These are phyloP conservation scores for Leccinum variicolor DNA, from an alignment of 768 basidiomycete species.

Conservation along the genomic window DNA sequence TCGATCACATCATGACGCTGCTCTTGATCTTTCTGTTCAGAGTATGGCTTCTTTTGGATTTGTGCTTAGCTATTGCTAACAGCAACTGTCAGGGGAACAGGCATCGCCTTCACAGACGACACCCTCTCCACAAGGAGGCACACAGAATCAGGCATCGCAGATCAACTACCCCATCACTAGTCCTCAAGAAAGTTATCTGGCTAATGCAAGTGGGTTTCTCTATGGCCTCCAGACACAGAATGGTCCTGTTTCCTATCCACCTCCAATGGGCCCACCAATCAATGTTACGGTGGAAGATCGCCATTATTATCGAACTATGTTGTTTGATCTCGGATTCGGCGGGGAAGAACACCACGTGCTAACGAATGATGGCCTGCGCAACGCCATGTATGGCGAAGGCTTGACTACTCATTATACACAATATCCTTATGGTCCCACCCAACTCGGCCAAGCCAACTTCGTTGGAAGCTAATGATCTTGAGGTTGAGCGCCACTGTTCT, in stretches of 20 bases:
- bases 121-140: constrained; percentile 19
- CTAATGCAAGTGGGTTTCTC: constrained; percentile 11
- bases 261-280: constrained; percentile 34
- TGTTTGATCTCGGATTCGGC: constrained; percentile 68
- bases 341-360: constrained; percentile 32
- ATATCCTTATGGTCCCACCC: constrained; percentile 28
- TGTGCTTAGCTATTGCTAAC: constrained; percentile 8
- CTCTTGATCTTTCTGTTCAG: constrained; percentile 56
- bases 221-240: constrained; percentile 13
- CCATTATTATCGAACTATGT: constrained; percentile 73
- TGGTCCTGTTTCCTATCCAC: constrained; percentile 17
- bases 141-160: constrained; percentile 10
- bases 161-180: constrained; percentile 15
- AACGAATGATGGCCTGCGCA: constrained; percentile 25
- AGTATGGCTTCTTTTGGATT: constrained; percentile 33
- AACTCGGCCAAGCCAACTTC: constrained; percentile 24
- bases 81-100: constrained; percentile 17
- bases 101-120: constrained; percentile 20
- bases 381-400: constrained; percentile 29
- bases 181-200: constrained; percentile 19
- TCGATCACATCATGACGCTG: constrained; percentile 37
- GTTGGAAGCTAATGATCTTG: constrained; percentile 15
- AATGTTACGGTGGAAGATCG: constrained; percentile 47
- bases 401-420: constrained; percentile 35
- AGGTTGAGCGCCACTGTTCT: not conserved